These are phyloP conservation scores for Aspergillus niger DNA, from an alignment of 2,329 filamentous ascomycete species.

Conservation along the genomic window DNA sequence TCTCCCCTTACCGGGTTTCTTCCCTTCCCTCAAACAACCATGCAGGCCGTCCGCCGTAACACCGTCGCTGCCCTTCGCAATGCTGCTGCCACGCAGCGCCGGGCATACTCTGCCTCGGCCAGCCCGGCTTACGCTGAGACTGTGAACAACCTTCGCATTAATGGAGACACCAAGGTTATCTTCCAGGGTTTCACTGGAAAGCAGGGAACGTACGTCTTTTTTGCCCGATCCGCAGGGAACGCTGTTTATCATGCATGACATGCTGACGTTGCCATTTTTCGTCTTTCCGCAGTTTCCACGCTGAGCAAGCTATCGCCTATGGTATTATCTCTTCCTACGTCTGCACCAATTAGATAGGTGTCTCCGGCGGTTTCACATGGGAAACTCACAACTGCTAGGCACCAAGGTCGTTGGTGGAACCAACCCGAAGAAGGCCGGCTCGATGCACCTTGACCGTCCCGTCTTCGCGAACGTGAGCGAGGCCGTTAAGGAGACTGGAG, in stretches of 20 bases:
- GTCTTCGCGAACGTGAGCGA: constrained; percentile 90
- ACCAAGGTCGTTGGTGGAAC: constrained; percentile 98
- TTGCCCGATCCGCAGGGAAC: background rate
- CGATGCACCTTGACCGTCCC: constrained; percentile 83
- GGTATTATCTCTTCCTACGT: constrained; percentile 57
- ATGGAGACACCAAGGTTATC: constrained; percentile 87
- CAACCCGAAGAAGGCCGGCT: constrained; percentile 97
- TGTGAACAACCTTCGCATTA: constrained; percentile 87
- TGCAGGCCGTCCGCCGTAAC: constrained; percentile 83
- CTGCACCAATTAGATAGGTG: constrained; percentile 8
- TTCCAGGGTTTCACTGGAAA: constrained; percentile 98
- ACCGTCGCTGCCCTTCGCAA: constrained; percentile 68
- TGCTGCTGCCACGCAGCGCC: constrained; percentile 63
- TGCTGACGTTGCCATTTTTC: constrained; percentile 35
- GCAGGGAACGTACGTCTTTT: constrained; percentile 80
- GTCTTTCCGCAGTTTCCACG: constrained; percentile 74
- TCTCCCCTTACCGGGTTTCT: constrained; percentile 21
- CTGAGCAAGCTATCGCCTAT: constrained; percentile 96
- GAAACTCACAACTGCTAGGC: constrained; percentile 56
- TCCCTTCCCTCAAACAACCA: constrained; percentile 40
- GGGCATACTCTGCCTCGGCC: constrained; percentile 72
- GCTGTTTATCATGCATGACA: constrained; percentile 11
- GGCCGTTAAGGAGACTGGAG: constrained; percentile 85
- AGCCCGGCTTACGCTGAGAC: constrained; percentile 63
- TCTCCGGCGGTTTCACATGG: constrained; percentile 11